Evolutionary conservation across 1,139 yeast species (phyloP), one percentile per base, ranked within the genome.

Genomic region (Suhomyces guaymorum): DNA sequence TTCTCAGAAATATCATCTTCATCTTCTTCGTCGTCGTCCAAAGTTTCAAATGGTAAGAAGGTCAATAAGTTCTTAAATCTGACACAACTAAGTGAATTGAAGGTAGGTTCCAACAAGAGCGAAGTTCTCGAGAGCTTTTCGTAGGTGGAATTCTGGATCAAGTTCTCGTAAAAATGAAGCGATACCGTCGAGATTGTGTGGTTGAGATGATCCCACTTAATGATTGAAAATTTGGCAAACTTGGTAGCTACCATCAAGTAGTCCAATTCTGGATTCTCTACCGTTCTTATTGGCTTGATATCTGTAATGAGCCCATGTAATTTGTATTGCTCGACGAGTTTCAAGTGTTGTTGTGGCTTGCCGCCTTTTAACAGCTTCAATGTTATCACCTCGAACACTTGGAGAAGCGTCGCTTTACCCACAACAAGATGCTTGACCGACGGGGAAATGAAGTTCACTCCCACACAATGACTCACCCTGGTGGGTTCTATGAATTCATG

Each of bases 141-240:
- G 41, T 67, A 69, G 26, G 78, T 78, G 38, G 68, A 56, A 37
- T 66, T 72, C 48, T 64, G 75, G 37, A 85, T 70, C 28, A 80
- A 76, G 36, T 78, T 76, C 52, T 90, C 97, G 57, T 90, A 92
- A 56, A 77, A 88, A 59, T 92, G 99, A 37, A 92, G 67, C 33
- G 96, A 86, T 3, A 80, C 73, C 0, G 97, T 88, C 13, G 75
- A 66, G 10, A 92, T 69, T 1, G 73, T 51, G 42, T 77, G 70
- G 11, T 54, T 56, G 7, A 54, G 60, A 8, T 63, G 62, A 52
- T 88, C 83, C 89, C 96, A 92, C 41, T 73, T 71, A 17, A 92
- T 63, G 25, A 90, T 62, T 1, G 95, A 84, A 35, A 88, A 56
- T 56, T 90, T 90, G 15, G 97, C 96, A 38, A 66, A 67, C 43